Percentiles rank a stretch among this genome's conserved stretches.
Evolutionary conservation across 805 yeast genomes (phyloP).

Genomic region (Candida awuae): DNA sequence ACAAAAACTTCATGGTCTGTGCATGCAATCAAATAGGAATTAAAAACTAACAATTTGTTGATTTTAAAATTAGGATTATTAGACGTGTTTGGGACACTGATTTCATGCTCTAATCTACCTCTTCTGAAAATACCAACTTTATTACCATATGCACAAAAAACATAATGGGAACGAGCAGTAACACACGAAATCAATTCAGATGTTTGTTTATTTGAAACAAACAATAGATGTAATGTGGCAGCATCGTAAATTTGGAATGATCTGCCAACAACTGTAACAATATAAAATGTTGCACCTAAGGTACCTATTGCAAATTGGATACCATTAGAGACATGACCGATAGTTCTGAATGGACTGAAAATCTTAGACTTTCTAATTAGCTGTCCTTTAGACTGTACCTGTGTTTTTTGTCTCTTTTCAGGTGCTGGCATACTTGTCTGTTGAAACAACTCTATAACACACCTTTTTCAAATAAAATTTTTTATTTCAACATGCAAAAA

Average conservation of each 20-base stretch:
- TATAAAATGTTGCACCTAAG: slow-evolving; percentile 78
- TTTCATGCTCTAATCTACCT: slow-evolving; percentile 53
- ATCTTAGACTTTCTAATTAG: slow-evolving; percentile 40
- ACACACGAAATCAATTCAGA: slow-evolving; percentile 60
- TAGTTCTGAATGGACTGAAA: slow-evolving; percentile 76
- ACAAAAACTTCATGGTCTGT: slow-evolving; percentile 29
- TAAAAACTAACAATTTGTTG: slow-evolving; percentile 54
- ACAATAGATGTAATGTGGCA: slow-evolving; percentile 71
- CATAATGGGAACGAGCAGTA: slow-evolving; percentile 75
- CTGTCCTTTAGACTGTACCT: not conserved
- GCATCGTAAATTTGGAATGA: slow-evolving; percentile 92
- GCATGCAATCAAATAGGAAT: slow-evolving; percentile 63
- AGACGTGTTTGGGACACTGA: slow-evolving; percentile 21
- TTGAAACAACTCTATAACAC: not conserved
- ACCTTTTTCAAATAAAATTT: not conserved
- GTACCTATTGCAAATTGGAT: slow-evolving; percentile 84
- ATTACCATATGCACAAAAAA: slow-evolving; percentile 68
- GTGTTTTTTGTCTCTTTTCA: slow-evolving; percentile 10
- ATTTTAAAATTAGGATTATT: slow-evolving; percentile 29
- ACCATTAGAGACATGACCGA: slow-evolving; percentile 85
- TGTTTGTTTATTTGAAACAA: slow-evolving; percentile 78
- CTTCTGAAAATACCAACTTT: slow-evolving; percentile 73
- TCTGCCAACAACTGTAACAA: slow-evolving; percentile 83
- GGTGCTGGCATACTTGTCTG: slow-evolving; percentile 2
- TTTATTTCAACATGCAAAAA: not conserved